A percentile compares a stretch with the other conserved stretches of the same genome.
Evolutionary conservation across 768 basidiomycete species (phyloP).

Genomic region (Boletus sensibilis): DNA sequence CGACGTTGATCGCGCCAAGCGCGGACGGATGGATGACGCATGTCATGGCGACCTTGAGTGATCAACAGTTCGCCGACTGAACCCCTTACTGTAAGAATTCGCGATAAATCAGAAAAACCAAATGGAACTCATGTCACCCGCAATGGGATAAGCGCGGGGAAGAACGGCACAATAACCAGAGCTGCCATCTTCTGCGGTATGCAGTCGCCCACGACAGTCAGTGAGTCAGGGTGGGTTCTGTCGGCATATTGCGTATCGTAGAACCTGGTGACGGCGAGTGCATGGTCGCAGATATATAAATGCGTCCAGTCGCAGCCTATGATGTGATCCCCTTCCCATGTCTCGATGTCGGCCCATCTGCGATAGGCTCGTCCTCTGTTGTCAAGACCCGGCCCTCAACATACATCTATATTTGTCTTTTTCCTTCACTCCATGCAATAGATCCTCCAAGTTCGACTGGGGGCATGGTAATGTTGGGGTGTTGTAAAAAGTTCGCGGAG

Average conservation of each 20-base stretch:
- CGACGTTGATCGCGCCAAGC: slow-evolving; percentile 11
- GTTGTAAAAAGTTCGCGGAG: background rate
- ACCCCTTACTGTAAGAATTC: slow-evolving; percentile 42
- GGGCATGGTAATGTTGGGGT: background rate
- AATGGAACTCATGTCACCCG: slow-evolving; percentile 51
- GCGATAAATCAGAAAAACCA: slow-evolving; percentile 1
- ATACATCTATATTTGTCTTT: slow-evolving; percentile 81
- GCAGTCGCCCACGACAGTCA: slow-evolving; percentile 73
- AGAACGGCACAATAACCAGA: slow-evolving; percentile 74
- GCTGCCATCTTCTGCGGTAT: slow-evolving; percentile 55
- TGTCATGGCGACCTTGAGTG: slow-evolving; percentile 63
- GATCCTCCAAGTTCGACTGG: slow-evolving; percentile 66
- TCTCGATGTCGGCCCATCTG: slow-evolving; percentile 69
- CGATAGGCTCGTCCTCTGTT: slow-evolving; percentile 62
- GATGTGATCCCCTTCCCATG: slow-evolving; percentile 80
- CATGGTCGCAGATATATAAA: slow-evolving; percentile 6
- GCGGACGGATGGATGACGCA: slow-evolving; percentile 44
- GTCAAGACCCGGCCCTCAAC: slow-evolving; percentile 67
- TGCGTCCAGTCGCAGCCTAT: slow-evolving; percentile 42
- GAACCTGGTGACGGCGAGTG: slow-evolving; percentile 9
- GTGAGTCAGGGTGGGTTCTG: slow-evolving; percentile 56
- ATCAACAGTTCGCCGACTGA: slow-evolving; percentile 65
- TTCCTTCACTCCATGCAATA: slow-evolving; percentile 86
- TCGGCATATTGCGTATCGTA: slow-evolving; percentile 54
- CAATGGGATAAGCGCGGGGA: slow-evolving; percentile 69